Percentiles rank a stretch among this genome's conserved stretches.
These are phyloP conservation scores for Pseudogymnoascus sp. DNA, from an alignment of 2,329 filamentous ascomycete genomes.

Conservation along the genomic window DNA sequence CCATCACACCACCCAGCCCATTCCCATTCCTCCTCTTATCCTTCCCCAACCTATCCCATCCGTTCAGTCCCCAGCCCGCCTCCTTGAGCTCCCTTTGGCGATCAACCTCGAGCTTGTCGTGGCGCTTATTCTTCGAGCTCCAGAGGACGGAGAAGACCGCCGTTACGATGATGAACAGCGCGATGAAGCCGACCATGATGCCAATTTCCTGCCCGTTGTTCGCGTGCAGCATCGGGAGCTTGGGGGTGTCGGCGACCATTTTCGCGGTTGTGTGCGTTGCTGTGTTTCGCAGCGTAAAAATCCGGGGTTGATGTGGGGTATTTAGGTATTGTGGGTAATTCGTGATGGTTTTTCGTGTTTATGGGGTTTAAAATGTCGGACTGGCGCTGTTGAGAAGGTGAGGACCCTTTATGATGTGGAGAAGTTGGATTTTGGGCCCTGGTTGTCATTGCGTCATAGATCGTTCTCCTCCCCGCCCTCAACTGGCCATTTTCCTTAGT, in stretches of 20 bases:
- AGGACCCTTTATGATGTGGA: not conserved
- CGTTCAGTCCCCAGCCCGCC: not conserved
- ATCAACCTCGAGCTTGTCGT: not conserved
- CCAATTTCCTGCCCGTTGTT: not conserved
- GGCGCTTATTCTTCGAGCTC: conserved; percentile 1
- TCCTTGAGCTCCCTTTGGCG: not conserved
- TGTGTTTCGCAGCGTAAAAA: not conserved
- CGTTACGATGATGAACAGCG: not conserved
- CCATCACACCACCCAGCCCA: not conserved
- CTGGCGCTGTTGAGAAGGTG: not conserved
- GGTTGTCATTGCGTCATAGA: conserved; percentile 2
- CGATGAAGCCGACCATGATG: conserved; percentile 2
- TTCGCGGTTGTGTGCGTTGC: not conserved
- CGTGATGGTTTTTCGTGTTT: not conserved
- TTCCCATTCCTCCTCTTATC: not conserved
- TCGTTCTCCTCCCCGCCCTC: not conserved
- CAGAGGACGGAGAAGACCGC: conserved; percentile 16
- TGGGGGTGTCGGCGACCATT: not conserved
- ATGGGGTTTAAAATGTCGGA: not conserved
- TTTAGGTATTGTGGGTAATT: not conserved
- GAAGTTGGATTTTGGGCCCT: not conserved
- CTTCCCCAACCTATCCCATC: not conserved
- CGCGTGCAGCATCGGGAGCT: not conserved
- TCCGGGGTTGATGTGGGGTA: not conserved
- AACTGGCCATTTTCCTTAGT: not conserved